phyloP scores from a whole-genome alignment of 2,329 filamentous ascomycete species.

The Talaromyces rugulosus region DNA sequence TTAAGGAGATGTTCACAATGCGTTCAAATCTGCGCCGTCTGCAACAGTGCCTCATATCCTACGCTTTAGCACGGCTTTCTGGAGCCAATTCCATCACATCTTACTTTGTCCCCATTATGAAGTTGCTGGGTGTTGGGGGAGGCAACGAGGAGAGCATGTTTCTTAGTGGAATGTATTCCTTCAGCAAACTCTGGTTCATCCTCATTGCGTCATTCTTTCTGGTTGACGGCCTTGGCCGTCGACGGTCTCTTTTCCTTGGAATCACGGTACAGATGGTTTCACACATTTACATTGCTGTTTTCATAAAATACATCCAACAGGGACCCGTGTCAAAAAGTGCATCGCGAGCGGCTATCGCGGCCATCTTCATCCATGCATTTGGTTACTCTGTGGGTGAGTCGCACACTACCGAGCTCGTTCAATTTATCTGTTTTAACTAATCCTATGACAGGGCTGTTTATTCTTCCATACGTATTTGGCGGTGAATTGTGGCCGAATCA shows the following conservation, averaged over 20 bases:
- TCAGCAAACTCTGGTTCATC: slow-evolving; percentile 42
- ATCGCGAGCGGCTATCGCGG: slow-evolving; percentile 38
- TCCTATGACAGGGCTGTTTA: slow-evolving; percentile 25
- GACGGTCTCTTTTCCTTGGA: slow-evolving; percentile 34
- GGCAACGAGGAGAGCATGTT: slow-evolving; percentile 32
- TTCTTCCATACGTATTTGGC: slow-evolving; percentile 44
- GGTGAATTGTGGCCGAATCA: slow-evolving; percentile 44
- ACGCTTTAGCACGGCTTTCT: slow-evolving; percentile 40
- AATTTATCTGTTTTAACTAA: background rate
- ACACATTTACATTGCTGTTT: slow-evolving; percentile 39
- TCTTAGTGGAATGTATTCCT: slow-evolving; percentile 39
- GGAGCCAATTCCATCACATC: slow-evolving; percentile 43
- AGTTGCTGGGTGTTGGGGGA: slow-evolving; percentile 29
- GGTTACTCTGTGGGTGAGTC: slow-evolving; percentile 38
- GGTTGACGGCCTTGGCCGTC: slow-evolving; percentile 41
- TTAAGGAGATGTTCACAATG: slow-evolving; percentile 36
- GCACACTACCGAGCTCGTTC: background rate
- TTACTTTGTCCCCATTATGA: slow-evolving; percentile 42
- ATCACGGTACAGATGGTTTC: slow-evolving; percentile 37
- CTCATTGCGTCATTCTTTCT: slow-evolving; percentile 42
- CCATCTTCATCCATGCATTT: slow-evolving; percentile 44
- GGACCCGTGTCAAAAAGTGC: slow-evolving; percentile 21
- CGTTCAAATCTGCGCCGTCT: slow-evolving; percentile 38
- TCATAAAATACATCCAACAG: slow-evolving; percentile 31
- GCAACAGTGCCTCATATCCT: slow-evolving; percentile 35